A percentile compares a stretch with the other conserved stretches of the same genome.
Evolutionary conservation across 148 eudicot species (phyloP).

Genomic region (Rhododendron ferrugineum): DNA sequence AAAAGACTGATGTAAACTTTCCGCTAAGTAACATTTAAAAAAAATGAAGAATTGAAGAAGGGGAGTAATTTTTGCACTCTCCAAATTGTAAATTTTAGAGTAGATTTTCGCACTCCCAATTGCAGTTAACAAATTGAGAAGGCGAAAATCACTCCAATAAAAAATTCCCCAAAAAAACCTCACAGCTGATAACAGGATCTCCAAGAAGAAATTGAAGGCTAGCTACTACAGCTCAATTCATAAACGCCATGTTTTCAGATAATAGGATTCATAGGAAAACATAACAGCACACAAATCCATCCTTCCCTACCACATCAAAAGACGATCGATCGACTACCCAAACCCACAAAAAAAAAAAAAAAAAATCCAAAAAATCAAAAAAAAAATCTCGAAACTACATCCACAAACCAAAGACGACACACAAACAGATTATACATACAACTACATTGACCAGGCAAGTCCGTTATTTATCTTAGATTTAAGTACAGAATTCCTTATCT

Average conservation of each 20-base stretch:
- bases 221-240: not conserved
- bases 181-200: not conserved
- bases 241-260: not conserved
- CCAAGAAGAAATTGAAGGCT: not conserved
- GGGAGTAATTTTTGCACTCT: too few species aligned
- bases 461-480: not conserved
- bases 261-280: too few species aligned
- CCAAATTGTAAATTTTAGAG: too few species aligned
- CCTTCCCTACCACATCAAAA: not conserved
- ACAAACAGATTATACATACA: not conserved
- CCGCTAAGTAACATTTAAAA: too few species aligned
- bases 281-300: not conserved
- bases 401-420: not conserved
- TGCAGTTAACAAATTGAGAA: too few species aligned
- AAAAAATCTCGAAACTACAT: not conserved
- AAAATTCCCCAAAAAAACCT: too few species aligned
- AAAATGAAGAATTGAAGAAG: too few species aligned
- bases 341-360: not conserved
- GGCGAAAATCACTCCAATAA: too few species aligned
- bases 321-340: not conserved
- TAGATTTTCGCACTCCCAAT: too few species aligned
- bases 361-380: not conserved
- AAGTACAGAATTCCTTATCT: constrained; percentile 10
- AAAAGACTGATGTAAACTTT: too few species aligned
- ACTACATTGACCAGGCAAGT: not conserved